These are phyloP conservation scores for Mycena rebaudengoi DNA, from an alignment of 768 basidiomycete genomes.

Conservation along the genomic window DNA sequence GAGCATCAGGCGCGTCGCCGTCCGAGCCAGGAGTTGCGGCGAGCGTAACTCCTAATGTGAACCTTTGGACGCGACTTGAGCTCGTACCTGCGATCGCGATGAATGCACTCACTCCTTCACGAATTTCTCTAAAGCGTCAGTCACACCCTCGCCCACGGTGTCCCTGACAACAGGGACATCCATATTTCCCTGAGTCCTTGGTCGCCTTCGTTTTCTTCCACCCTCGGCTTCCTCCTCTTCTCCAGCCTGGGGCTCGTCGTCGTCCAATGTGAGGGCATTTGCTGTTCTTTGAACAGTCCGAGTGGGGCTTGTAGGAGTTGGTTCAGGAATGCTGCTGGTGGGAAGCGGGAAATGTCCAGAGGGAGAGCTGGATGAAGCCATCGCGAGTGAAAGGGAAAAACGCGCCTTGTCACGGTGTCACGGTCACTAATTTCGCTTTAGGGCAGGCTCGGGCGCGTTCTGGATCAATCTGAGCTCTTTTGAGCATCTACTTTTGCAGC, in stretches of 20 bases:
- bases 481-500: not conserved
- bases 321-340: conserved; percentile 57
- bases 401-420: conserved; percentile 17
- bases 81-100: not conserved
- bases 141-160: conserved; percentile 94
- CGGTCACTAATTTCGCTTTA: conserved; percentile 6
- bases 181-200: conserved; percentile 58
- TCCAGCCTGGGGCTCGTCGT: conserved; percentile 60
- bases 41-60: conserved; percentile 81
- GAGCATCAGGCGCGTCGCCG: conserved; percentile 61
- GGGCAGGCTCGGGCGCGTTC: conserved; percentile 5
- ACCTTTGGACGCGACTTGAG: conserved; percentile 58
- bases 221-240: conserved; percentile 46
- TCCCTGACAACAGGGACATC: conserved; percentile 92
- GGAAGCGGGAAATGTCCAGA: conserved; percentile 46
- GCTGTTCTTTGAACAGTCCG: conserved; percentile 49
- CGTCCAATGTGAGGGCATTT: conserved; percentile 64
- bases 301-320: conserved; percentile 38
- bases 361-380: conserved; percentile 16
- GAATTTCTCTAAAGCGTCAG: conserved; percentile 91
- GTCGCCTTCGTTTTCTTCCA: conserved; percentile 52
- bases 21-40: conserved; percentile 85
- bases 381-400: conserved; percentile 4
- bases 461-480: not conserved
- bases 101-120: conserved; percentile 76